Conservation (phyloP, 176 grass and related monocot genomes). For the Pharus latifolius region DNA sequence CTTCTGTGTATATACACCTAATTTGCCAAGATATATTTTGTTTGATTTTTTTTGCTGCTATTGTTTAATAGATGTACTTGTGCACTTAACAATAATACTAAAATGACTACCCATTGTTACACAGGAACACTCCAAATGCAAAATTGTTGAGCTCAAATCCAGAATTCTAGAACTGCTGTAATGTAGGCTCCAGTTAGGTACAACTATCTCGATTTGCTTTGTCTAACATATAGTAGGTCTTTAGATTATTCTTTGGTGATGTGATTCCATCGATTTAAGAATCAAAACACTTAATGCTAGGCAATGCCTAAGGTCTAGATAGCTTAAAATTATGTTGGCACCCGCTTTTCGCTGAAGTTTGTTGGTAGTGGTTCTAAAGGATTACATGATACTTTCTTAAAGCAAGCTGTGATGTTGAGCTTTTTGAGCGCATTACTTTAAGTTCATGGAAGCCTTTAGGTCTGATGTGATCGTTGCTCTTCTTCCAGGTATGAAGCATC, state of each 20-base stretch:
- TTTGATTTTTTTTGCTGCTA: not conserved
- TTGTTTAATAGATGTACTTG: not conserved
- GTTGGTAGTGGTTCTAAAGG: constrained; percentile 20
- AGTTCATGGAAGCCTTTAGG: not conserved
- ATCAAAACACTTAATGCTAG: not conserved
- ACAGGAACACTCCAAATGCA: not conserved
- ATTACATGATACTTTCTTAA: constrained; percentile 18
- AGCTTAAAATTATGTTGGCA: constrained; percentile 3
- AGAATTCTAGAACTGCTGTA: not conserved
- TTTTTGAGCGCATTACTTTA: constrained; percentile 8
- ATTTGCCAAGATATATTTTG: not conserved
- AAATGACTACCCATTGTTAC: not conserved
- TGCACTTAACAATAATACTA: not conserved
- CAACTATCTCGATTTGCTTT: not conserved
- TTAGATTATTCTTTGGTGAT: not conserved
- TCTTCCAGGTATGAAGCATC: constrained; percentile 23
- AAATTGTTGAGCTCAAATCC: not conserved
- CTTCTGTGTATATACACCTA: not conserved
- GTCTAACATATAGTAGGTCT: not conserved
- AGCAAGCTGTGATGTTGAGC: constrained; percentile 34
- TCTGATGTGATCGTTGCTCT: constrained; percentile 11
- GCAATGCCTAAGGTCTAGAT: not conserved
- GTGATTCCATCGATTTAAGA: not conserved
- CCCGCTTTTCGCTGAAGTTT: not conserved
- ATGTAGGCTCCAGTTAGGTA: not conserved